Evolutionary conservation across 257 asterid genomes (phyloP).

Genomic region (Przewalskia tangutica): DNA sequence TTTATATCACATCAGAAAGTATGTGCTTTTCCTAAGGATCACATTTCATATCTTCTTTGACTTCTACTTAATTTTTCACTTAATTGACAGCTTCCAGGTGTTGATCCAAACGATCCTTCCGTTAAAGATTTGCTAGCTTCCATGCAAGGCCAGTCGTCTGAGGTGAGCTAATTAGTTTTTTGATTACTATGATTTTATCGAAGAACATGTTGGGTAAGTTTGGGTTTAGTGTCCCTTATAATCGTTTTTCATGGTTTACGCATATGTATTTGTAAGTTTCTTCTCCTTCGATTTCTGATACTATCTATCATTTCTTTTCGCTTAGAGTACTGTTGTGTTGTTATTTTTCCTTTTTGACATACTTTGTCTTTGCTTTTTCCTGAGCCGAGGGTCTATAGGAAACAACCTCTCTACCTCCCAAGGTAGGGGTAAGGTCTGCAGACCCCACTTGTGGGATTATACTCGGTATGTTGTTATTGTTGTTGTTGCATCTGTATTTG

Average conservation of each 20-base stretch:
- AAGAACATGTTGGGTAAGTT: background rate
- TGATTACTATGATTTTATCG: background rate
- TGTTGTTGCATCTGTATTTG: background rate
- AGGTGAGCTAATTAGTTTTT: constrained; percentile 44
- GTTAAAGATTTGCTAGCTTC: constrained; percentile 90
- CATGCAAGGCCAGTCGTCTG: constrained; percentile 76
- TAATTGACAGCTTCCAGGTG: constrained; percentile 88
- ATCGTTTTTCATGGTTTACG: background rate
- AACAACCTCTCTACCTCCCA: too few species aligned
- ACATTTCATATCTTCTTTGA: background rate
- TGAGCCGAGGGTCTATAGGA: too few species aligned
- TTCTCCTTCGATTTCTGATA: too few species aligned
- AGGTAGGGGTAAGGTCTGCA: too few species aligned
- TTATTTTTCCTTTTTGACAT: too few species aligned
- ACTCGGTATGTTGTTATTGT: too few species aligned
- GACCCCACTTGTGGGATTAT: too few species aligned
- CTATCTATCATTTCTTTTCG: too few species aligned
- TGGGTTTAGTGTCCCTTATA: background rate
- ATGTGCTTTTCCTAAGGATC: background rate
- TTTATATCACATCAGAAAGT: background rate
- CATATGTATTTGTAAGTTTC: background rate
- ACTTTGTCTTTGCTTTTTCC: too few species aligned
- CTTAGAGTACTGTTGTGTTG: too few species aligned
- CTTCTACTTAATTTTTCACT: background rate
- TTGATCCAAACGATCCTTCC: constrained; percentile 89